A percentile compares a stretch with the other conserved stretches of the same genome.
Conservation (phyloP, 2,329 filamentous ascomycete species). For the Penicillium sp. region DNA sequence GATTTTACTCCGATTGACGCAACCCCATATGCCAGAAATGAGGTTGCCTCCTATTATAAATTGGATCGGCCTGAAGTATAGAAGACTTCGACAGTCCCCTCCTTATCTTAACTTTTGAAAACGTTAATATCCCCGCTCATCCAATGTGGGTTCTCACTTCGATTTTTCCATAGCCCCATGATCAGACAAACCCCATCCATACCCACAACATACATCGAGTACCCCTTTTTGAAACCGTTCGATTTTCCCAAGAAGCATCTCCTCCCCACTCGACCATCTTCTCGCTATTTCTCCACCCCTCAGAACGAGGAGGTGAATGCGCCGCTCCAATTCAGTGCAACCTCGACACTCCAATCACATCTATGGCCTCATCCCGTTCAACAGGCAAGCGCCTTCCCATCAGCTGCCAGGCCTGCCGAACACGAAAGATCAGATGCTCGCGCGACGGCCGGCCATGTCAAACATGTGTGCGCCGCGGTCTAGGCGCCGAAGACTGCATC, state of each 20-base stretch:
- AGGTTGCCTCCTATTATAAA: conserved; percentile 8
- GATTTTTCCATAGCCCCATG: background rate
- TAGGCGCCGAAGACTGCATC: conserved; percentile 39
- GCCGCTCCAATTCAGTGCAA: background rate
- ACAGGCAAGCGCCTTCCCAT: conserved; percentile 39
- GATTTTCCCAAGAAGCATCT: background rate
- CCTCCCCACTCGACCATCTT: background rate
- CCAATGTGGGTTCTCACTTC: background rate
- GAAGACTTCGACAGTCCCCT: background rate
- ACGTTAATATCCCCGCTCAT: background rate
- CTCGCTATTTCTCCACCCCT: background rate
- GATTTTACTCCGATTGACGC: background rate
- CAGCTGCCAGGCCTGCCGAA: conserved; percentile 43
- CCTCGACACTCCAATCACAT: background rate
- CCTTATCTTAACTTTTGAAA: background rate
- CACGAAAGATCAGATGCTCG: conserved; percentile 41
- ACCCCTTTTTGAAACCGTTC: background rate
- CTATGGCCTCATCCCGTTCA: conserved; percentile 29
- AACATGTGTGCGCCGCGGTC: conserved; percentile 40
- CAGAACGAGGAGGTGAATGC: background rate
- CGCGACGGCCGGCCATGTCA: conserved; percentile 41
- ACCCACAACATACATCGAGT: conserved; percentile 2
- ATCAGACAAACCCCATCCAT: background rate
- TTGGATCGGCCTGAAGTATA: background rate
- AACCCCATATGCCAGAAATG: background rate